Conservation (phyloP, 768 basidiomycete genomes). For the Lactarius sp. region DNA sequence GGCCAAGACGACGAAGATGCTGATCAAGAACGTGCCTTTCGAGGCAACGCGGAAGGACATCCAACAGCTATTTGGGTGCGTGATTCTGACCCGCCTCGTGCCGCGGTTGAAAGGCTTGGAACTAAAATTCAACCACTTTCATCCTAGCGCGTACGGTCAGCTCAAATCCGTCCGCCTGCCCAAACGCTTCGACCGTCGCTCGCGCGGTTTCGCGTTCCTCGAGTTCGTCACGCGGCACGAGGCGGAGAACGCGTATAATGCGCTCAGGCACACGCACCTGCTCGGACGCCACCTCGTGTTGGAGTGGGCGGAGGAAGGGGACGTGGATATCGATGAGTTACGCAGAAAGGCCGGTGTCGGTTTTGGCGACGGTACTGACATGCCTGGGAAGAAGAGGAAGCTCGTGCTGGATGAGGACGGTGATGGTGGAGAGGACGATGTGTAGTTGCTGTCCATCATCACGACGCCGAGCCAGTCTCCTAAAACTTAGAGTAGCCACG, state of each 20-base stretch:
- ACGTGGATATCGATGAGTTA: conserved; percentile 69
- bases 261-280: conserved; percentile 90
- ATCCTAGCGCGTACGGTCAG: conserved; percentile 72
- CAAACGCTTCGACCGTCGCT: conserved; percentile 81
- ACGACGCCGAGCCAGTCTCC: not conserved
- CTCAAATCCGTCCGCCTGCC: conserved; percentile 94
- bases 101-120: not conserved
- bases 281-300: conserved; percentile 92
- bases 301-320: conserved; percentile 82
- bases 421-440: conserved; percentile 33
- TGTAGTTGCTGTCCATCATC: not conserved
- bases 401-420: conserved; percentile 47
- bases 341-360: conserved; percentile 79
- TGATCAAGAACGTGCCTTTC: conserved; percentile 98
- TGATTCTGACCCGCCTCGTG: not conserved
- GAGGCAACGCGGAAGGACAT: conserved; percentile 94
- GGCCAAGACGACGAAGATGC: conserved; percentile 81
- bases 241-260: conserved; percentile 82
- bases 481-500: not conserved
- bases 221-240: conserved; percentile 89
- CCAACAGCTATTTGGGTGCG: conserved; percentile 81
- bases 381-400: conserved; percentile 77
- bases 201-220: conserved; percentile 94
- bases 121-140: not conserved
- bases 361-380: conserved; percentile 58